Evolutionary conservation across 768 basidiomycete genomes (phyloP).

Genomic region (Suillus occidentalis): DNA sequence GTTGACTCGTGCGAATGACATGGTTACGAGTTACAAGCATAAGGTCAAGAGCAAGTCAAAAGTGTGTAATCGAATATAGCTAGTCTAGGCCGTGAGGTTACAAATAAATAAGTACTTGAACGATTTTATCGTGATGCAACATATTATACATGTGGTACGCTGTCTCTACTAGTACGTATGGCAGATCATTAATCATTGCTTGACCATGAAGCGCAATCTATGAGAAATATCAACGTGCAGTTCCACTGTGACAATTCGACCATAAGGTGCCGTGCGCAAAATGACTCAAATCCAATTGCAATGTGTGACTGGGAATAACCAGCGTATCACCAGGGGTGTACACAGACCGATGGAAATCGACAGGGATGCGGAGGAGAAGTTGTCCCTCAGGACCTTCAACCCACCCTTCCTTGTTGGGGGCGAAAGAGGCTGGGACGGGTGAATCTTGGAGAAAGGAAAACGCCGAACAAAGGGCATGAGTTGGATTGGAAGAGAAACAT

Average conservation of each 20-base stretch:
- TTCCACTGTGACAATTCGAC: neutral
- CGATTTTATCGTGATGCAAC: neutral
- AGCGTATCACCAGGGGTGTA: constrained; percentile 1
- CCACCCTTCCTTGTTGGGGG: constrained; percentile 1
- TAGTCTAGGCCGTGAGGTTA: neutral
- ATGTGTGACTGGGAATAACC: neutral
- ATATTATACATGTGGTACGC: neutral
- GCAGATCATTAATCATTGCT: neutral
- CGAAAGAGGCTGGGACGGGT: neutral
- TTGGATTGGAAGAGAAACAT: neutral
- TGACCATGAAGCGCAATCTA: neutral
- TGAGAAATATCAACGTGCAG: neutral
- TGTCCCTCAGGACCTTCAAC: neutral
- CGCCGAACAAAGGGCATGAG: neutral
- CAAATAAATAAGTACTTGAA: neutral
- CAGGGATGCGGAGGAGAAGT: constrained; percentile 8
- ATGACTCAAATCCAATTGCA: constrained; percentile 6
- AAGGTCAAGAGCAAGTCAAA: neutral
- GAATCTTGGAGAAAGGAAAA: neutral
- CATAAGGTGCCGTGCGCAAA: neutral
- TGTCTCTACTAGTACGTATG: neutral
- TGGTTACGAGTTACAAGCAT: constrained; percentile 4
- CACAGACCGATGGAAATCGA: neutral
- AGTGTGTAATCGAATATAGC: neutral
- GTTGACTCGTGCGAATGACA: constrained; percentile 9